Base-by-base conservation (phyloP, 768 basidiomycete species). In the Boletus subparvulus region DNA sequence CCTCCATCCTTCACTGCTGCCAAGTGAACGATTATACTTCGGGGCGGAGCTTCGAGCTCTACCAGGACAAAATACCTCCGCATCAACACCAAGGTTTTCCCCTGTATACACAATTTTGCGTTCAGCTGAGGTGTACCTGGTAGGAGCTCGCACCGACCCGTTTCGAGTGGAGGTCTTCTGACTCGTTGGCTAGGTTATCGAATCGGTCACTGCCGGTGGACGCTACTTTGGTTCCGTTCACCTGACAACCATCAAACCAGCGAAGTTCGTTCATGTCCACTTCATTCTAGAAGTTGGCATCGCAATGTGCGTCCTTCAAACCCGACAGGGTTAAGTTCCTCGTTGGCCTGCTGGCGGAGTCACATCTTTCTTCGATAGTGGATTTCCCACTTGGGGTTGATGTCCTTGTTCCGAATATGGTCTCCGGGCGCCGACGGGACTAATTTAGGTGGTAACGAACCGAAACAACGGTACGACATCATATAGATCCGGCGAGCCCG, bases 241-340 rank as follows among this genome's bases (percentile, higher is more conserved):
- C 65, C 47, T 66, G 55, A 62, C 66, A 26, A 67, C 62, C 60
- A 67, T 67, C 65, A 65, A 11, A 28, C 44, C 39, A 32, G 21
- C 30, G 43, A 40, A 37, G 39, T 35, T 28, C 24, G 32, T 53
- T 52, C 53, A 55, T 59, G 28, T 48, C 46, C 32, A 49, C 21
- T 14, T 47, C 46, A 6, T 39, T 54, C 55, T 43, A 21, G 52
- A 56, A 48, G 37, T 14, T 24, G 46, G 44, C 30, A 24, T 30
- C 48, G 52, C 54, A 44, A 53, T 26, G 48, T 26, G 40, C 4
- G 7, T 35, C 47, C 35, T 43, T 6, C 44, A 50, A 42, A 16
- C 47, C 33, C 28, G 44, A 50, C 45, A 48, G 9, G 37, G 54
- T 43, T 47, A 37, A 51, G 44, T n/a, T 30, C 51, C 14, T 37